These are phyloP conservation scores for Cyphellophora europaea DNA, from an alignment of 2,329 filamentous ascomycete species.

Conservation along the genomic window DNA sequence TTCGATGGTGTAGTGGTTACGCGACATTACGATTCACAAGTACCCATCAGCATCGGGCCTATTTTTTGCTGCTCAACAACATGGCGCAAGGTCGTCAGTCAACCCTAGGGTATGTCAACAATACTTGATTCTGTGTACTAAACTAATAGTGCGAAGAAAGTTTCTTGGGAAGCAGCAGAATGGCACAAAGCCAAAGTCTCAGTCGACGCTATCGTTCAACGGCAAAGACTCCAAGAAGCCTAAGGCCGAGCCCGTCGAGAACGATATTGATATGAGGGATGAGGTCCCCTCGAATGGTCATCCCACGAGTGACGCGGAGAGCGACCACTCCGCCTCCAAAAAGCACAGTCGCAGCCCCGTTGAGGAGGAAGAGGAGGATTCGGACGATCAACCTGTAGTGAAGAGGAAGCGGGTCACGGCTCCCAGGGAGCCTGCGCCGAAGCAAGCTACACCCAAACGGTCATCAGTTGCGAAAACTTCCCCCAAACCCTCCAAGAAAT, in stretches of 20 bases:
- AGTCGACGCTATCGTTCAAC: constrained; percentile 22
- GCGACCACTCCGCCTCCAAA: constrained; percentile 17
- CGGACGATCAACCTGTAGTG: constrained; percentile 50
- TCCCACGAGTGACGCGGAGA: constrained; percentile 8
- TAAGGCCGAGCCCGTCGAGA: constrained; percentile 11
- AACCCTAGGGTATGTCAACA: constrained; percentile 78
- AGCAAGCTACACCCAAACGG: constrained; percentile 12
- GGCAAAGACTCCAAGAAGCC: constrained; percentile 21
- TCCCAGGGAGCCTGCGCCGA: constrained; percentile 22
- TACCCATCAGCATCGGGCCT: too few species aligned
- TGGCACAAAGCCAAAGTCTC: constrained; percentile 39
- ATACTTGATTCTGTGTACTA: constrained; percentile 34
- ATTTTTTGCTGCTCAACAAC: too few species aligned
- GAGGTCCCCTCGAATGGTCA: constrained; percentile 3
- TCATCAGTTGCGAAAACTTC: constrained; percentile 18
- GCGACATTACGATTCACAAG: too few species aligned
- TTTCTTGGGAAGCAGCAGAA: constrained; percentile 76
- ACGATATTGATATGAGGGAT: constrained; percentile 24
- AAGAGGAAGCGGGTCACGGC: constrained; percentile 41
- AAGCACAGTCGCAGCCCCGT: constrained; percentile 31
- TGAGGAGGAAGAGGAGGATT: constrained; percentile 33
- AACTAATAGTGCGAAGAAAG: constrained; percentile 48
- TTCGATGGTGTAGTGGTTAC: too few species aligned
- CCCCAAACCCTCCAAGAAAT: constrained; percentile 23
- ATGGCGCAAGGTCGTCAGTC: constrained; percentile 53